Percentiles rank a stretch among this genome's conserved stretches.
These are phyloP conservation scores for Pseudocercospora cruenta DNA, from an alignment of 2,329 filamentous ascomycete species.

Conservation along the genomic window DNA sequence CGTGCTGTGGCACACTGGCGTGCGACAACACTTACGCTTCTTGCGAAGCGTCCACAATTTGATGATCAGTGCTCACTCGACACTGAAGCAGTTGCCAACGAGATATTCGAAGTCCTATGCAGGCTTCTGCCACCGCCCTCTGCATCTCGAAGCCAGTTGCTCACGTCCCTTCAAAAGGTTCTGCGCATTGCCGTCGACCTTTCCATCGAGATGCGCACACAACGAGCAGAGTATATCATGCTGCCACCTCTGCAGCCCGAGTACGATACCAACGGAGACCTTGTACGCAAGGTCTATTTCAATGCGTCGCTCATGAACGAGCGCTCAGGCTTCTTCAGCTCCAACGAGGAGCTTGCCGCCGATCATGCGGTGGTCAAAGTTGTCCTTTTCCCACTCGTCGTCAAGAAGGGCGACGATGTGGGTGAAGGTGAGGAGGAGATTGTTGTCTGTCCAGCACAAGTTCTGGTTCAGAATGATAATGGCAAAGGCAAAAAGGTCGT, in stretches of 20 bases:
- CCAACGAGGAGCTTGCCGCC: conserved; percentile 79
- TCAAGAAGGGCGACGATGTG: conserved; percentile 89
- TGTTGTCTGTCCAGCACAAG: conserved; percentile 92
- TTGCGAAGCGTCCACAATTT: conserved; percentile 81
- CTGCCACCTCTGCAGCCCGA: conserved; percentile 91
- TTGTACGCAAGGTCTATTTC: conserved; percentile 85
- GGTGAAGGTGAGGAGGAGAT: conserved; percentile 91
- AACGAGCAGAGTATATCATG: conserved; percentile 98
- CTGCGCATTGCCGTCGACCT: conserved; percentile 86
- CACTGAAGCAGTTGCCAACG: conserved; percentile 92
- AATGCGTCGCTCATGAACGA: conserved; percentile 95
- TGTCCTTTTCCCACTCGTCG: conserved; percentile 92
- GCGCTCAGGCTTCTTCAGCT: conserved; percentile 69
- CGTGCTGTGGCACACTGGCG: conserved; percentile 97
- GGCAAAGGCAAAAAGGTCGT: conserved; percentile 51
- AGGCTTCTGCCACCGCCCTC: conserved; percentile 84
- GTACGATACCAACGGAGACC: conserved; percentile 90
- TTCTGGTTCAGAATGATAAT: conserved; percentile 65
- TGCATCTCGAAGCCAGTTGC: conserved; percentile 77
- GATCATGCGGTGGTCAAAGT: conserved; percentile 80
- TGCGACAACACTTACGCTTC: conserved; percentile 87
- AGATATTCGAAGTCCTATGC: conserved; percentile 81
- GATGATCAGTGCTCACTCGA: conserved; percentile 81
- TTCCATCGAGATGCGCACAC: conserved; percentile 95
- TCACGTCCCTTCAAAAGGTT: conserved; percentile 82